Evolutionary conservation across 1,139 yeast species (phyloP), one percentile per base, ranked within the genome.

Genomic region (Hansenula sp.): DNA sequence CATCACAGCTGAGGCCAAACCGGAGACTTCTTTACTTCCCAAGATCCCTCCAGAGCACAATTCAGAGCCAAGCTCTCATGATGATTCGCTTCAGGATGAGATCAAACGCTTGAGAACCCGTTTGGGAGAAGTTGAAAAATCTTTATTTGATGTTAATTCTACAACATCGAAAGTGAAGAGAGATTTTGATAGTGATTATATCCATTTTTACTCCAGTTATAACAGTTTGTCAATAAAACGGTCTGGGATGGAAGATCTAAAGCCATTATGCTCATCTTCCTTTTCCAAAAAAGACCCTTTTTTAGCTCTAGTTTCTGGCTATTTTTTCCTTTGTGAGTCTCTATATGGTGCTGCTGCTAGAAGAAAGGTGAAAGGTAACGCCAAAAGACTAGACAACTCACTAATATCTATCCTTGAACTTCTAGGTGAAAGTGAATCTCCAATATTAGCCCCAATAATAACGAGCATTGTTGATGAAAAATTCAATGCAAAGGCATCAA

Each of bases 241-340:
- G 19, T 56, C 60, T 0, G 55, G 58, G 0, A 51, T 53, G 57
- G 54, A 46, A 29, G 58, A 56, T 36, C 47, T 47, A 28, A 57
- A 55, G 35, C 60, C 59, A 1, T 33, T 56, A 24, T 46, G 50
- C 0, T 48, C 52, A 1, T 39, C 47, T 2, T 44, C 59, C 1
- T 50, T 47, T 16, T 41, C 42, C 15, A 48, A 41, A 32, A 54
- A 50, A 31, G 60, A 57, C 36, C 53, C 50, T 29, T 51, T 49
- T 40, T 44, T 49, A 5, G 41, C 49, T 47, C 41, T 51, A 10
- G 49, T 54, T 47, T 41, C 39, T 8, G 58, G 57, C 1, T 55
- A 55, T 35, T 48, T 47, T 41, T 49, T 45, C 29, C 40, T 55
- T 9, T 52, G 57, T 38, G 41, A 42, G 2, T 42, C 51, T 3